phyloP scores from a whole-genome alignment of 2,329 filamentous ascomycete genomes.

The Hypoxylon sp. region DNA sequence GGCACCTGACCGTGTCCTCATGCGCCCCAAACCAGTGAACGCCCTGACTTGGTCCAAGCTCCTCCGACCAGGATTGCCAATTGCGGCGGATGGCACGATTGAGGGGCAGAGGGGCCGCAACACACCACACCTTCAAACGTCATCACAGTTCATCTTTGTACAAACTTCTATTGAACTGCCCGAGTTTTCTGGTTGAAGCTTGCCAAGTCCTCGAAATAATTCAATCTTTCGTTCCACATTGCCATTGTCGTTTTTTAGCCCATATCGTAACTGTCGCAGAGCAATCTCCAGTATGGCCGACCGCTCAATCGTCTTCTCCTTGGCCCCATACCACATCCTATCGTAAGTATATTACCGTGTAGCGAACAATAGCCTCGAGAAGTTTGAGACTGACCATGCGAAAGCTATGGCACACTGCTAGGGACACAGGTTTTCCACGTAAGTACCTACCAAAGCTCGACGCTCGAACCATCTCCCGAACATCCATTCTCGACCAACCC shows the following conservation, averaged over 20 bases:
- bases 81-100: conserved; percentile 29
- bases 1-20: conserved; percentile 45
- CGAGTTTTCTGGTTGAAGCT: conserved; percentile 12
- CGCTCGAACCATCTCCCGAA: neutral
- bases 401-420: conserved; percentile 86
- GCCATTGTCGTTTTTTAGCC: neutral
- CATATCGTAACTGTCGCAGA: conserved; percentile 11
- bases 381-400: conserved; percentile 5
- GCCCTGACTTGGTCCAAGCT: conserved; percentile 41
- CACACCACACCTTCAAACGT: conserved; percentile 33
- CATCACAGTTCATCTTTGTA: conserved; percentile 20
- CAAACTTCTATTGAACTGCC: conserved; percentile 23
- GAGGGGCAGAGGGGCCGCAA: conserved; percentile 25
- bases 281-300: conserved; percentile 57
- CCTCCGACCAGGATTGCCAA: conserved; percentile 11
- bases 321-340: conserved; percentile 81
- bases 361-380: neutral
- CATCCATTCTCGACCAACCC: neutral
- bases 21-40: conserved; percentile 33
- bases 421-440: conserved; percentile 90
- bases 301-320: conserved; percentile 68
- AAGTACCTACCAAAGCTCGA: conserved; percentile 43
- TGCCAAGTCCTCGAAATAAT: neutral
- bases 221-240: neutral
- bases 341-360: conserved; percentile 62